phyloP scores from a whole-genome alignment of 495 filamentous ascomycete species.

The Aspergillus coremiiformis region DNA sequence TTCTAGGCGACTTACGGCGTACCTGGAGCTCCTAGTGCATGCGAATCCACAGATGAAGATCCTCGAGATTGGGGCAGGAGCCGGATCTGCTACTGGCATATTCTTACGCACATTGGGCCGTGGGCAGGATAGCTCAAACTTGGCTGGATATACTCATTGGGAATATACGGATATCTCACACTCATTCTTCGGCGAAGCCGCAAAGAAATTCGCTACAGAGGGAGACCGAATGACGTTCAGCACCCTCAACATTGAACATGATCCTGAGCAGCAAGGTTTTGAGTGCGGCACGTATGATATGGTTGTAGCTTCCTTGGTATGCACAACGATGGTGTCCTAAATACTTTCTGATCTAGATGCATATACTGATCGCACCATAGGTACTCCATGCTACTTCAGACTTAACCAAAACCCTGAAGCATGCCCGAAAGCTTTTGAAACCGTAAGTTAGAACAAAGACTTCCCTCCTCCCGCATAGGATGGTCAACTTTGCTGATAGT shows the following conservation, averaged over 20 bases:
- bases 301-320: slow-evolving; percentile 32
- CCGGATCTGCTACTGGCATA: slow-evolving; percentile 40
- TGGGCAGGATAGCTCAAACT: slow-evolving; percentile 5
- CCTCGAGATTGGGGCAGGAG: slow-evolving; percentile 51
- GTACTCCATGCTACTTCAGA: slow-evolving; percentile 28
- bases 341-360: neutral
- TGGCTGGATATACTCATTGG: slow-evolving; percentile 17
- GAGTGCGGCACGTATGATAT: slow-evolving; percentile 40
- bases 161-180: slow-evolving; percentile 44
- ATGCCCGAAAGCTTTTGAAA: slow-evolving; percentile 23
- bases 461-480: neutral
- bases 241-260: slow-evolving; percentile 37
- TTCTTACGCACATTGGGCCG: slow-evolving; percentile 28
- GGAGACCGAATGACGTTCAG: slow-evolving; percentile 8
- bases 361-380: neutral
- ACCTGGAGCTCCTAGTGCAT: slow-evolving; percentile 24
- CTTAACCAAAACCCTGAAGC: slow-evolving; percentile 30
- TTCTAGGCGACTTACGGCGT: neutral
- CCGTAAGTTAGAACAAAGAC: slow-evolving; percentile 2
- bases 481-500: neutral
- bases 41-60: slow-evolving; percentile 35
- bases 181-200: slow-evolving; percentile 15
- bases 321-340: no score
- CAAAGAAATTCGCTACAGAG: neutral
- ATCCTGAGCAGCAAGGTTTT: slow-evolving; percentile 40